These are phyloP conservation scores for Oryza punctata DNA, from an alignment of 176 grass and related monocot genomes.

Conservation along the genomic window DNA sequence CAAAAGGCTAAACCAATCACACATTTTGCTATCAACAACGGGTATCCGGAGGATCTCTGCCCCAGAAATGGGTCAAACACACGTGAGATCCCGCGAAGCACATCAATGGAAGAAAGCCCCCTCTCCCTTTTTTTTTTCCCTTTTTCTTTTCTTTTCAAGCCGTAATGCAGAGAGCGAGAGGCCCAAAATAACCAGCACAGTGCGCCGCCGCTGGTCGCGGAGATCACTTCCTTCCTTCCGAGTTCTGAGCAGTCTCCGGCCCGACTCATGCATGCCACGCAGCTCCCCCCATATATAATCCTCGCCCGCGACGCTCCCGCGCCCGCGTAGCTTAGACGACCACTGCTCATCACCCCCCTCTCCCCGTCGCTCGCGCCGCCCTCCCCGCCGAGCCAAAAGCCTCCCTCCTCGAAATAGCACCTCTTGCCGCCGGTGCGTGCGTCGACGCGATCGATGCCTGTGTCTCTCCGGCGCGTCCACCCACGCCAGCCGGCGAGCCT, in stretches of 20 bases:
- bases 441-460: not conserved
- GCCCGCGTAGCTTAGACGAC: conserved; percentile 4
- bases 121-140: too few species aligned
- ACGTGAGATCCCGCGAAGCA: conserved; percentile 1
- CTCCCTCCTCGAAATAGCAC: not conserved
- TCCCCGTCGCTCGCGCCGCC: not conserved
- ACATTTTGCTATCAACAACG: not conserved
- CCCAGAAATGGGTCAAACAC: not conserved
- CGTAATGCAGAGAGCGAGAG: too few species aligned
- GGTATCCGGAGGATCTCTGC: not conserved
- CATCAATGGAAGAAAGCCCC: not conserved
- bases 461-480: not conserved
- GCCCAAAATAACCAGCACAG: not conserved
- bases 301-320: not conserved
- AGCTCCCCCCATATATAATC: not conserved
- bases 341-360: not conserved
- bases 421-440: conserved; percentile 16
- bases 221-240: not conserved
- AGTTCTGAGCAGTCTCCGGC: not conserved
- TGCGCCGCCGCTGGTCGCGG: not conserved
- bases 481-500: conserved; percentile 24
- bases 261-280: not conserved
- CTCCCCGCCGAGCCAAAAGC: conserved; percentile 8
- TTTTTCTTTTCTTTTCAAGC: not conserved
- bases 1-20: too few species aligned